These are phyloP conservation scores for Boeremia exigua DNA, from an alignment of 2,329 filamentous ascomycete genomes.

Conservation along the genomic window DNA sequence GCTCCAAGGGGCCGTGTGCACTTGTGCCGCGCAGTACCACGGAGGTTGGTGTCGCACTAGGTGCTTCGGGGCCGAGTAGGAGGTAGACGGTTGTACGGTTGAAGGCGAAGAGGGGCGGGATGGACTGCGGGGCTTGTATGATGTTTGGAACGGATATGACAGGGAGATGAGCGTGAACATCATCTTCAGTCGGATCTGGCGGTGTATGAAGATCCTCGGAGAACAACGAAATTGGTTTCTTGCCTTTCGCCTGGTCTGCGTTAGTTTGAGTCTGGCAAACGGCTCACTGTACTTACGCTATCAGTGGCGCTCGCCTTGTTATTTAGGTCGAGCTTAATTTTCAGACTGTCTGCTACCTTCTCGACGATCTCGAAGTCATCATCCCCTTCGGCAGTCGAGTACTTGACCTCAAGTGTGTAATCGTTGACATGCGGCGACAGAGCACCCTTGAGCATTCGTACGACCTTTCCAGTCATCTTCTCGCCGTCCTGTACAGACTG, in stretches of 20 bases:
- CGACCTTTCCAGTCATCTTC: slow-evolving; percentile 70
- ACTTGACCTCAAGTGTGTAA: slow-evolving; percentile 69
- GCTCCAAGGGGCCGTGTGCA: slow-evolving; percentile 63
- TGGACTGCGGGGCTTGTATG: slow-evolving; percentile 68
- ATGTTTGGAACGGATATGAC: slow-evolving; percentile 60
- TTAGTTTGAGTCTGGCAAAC: neutral
- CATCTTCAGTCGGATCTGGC: slow-evolving; percentile 22
- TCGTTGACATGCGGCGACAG: slow-evolving; percentile 70
- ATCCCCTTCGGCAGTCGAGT: slow-evolving; percentile 45
- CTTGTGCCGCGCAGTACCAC: slow-evolving; percentile 66
- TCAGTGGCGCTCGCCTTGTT: slow-evolving; percentile 18
- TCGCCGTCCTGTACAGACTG: slow-evolving; percentile 69
- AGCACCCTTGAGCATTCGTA: slow-evolving; percentile 76
- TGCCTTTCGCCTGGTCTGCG: slow-evolving; percentile 7
- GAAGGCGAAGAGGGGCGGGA: slow-evolving; percentile 72
- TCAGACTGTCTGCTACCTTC: slow-evolving; percentile 59
- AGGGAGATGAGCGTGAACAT: slow-evolving; percentile 61
- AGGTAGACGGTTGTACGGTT: slow-evolving; percentile 70
- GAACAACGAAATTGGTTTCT: slow-evolving; percentile 28
- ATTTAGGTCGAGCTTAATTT: slow-evolving; percentile 44
- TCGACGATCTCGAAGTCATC: slow-evolving; percentile 70
- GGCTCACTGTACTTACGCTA: slow-evolving; percentile 4
- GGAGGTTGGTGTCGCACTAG: slow-evolving; percentile 57
- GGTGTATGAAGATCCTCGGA: slow-evolving; percentile 10
- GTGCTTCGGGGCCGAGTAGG: slow-evolving; percentile 62